Percentiles rank a stretch among this genome's conserved stretches.
phyloP scores from a whole-genome alignment of 148 eudicot genomes.

The Silene latifolia region DNA sequence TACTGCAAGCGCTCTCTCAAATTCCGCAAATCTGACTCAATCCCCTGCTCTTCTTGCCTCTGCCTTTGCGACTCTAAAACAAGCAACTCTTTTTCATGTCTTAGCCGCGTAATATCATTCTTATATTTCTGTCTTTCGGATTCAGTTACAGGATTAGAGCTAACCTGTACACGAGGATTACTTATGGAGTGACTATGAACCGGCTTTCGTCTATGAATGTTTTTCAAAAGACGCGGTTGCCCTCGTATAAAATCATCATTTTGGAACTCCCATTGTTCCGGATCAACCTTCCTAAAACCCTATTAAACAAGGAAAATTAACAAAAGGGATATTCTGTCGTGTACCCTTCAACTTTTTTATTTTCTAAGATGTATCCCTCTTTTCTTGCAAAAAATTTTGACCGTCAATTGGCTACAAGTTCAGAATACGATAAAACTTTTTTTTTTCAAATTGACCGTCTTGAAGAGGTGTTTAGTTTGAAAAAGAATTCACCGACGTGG shows the following conservation, averaged over 20 bases:
- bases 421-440: no score
- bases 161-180: conserved; percentile 44
- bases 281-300: conserved; percentile 91
- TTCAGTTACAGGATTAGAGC: conserved; percentile 52
- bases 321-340: no score
- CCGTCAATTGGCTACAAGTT: no score
- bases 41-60: conserved; percentile 39
- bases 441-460: no score
- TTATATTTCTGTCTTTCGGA: conserved; percentile 49
- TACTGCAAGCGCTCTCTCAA: conserved; percentile 44
- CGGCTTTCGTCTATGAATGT: conserved; percentile 77
- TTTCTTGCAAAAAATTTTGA: no score
- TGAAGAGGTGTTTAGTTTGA: no score
- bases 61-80: conserved; percentile 42
- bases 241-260: conserved; percentile 84
- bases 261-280: conserved; percentile 91
- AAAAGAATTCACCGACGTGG: no score
- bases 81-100: conserved; percentile 44
- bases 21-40: conserved; percentile 35
- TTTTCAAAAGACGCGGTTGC: conserved; percentile 67
- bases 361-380: no score
- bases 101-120: conserved; percentile 53
- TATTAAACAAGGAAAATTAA: conserved; percentile 21
- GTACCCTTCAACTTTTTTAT: no score
- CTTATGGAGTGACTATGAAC: conserved; percentile 76